phyloP scores from a whole-genome alignment of 768 basidiomycete genomes.

The Multifurca ochricompacta region DNA sequence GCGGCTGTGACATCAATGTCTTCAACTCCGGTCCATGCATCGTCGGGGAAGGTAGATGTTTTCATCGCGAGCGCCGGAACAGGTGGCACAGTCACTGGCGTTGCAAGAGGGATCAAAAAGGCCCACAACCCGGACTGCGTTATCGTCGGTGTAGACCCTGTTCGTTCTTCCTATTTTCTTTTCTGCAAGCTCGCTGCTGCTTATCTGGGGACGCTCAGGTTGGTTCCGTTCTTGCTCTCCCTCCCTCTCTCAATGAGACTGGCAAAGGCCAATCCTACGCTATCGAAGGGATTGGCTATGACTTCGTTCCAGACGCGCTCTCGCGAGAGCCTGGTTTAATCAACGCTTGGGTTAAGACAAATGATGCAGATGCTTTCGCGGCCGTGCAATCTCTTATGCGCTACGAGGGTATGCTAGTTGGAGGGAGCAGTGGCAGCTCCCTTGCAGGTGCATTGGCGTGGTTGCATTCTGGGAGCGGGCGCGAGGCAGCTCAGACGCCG shows the following conservation, averaged over 20 bases:
- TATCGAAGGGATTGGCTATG: slow-evolving; percentile 97
- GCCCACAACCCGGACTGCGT: slow-evolving; percentile 62
- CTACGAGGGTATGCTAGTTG: slow-evolving; percentile 82
- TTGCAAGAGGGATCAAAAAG: slow-evolving; percentile 73
- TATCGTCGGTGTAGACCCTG: slow-evolving; percentile 88
- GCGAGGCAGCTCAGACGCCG: slow-evolving; percentile 49
- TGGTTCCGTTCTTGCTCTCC: slow-evolving; percentile 81
- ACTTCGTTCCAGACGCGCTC: slow-evolving; percentile 85
- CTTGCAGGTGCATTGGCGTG: slow-evolving; percentile 71
- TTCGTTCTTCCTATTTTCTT: slow-evolving; percentile 33
- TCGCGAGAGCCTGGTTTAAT: slow-evolving; percentile 52
- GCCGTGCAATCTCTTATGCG: slow-evolving; percentile 72
- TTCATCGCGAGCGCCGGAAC: slow-evolving; percentile 88
- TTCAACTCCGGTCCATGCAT: slow-evolving; percentile 47
- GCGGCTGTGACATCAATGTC: slow-evolving; percentile 63
- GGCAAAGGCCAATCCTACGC: slow-evolving; percentile 51
- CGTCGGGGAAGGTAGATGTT: slow-evolving; percentile 70
- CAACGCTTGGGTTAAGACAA: slow-evolving; percentile 80
- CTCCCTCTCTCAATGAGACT: slow-evolving; percentile 52
- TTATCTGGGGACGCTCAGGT: slow-evolving; percentile 36
- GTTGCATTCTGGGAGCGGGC: slow-evolving; percentile 65
- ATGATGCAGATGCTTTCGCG: slow-evolving; percentile 72
- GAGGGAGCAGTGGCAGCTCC: slow-evolving; percentile 88
- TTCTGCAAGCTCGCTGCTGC: neutral
- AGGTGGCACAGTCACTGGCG: slow-evolving; percentile 90